Base-by-base conservation (phyloP, 2,329 filamentous ascomycete species). In the Neopestalotiopsis sp. region DNA sequence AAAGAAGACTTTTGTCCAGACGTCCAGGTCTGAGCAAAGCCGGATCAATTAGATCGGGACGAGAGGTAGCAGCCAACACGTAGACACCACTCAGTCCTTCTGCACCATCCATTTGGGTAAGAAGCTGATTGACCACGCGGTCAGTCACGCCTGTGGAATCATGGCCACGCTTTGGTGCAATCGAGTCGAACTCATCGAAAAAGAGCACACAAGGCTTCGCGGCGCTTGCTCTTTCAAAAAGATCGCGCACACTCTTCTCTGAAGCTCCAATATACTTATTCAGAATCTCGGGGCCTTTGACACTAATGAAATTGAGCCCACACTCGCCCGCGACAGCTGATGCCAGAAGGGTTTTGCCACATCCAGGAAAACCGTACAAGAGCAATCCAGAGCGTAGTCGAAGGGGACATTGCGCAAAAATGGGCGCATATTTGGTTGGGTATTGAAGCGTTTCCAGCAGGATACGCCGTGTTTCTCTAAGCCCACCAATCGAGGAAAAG, bases 251-350 rank as follows among this genome's bases (percentile, higher is more conserved):
- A 70, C 91, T 94, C 85, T 99, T 99, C 77, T 99, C 96, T 34
- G 93, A 97, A 0, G 96, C 96, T 77, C 96, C 96, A 69, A 99
- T 99, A 80, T 99, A 99, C 82, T 99, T 99, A 85, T 99, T 99
- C 67, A 99, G 83, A 69, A 99, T 98, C 80, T 99, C 97, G 0
- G 96, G 96, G 0, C 96, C 96, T 82, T 99, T 99, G 76, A 99
- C 96, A 56, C 92, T 95, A 80, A 99, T 99, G 81, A 99, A 99
- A 81, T 99, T 99, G 70, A 99, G 90, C 0, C 95, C 95, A 76
- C 95, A 98, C 82, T 99, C 96, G 68, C 95, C 95, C 13, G 97
- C 96, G n/a, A 99, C 95, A 0, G 96, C 96, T 69, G 94, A 97
- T 24, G 97, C 96, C 10, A 99, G 89, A 9, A 99, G 87, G 0